A percentile compares a stretch with the other conserved stretches of the same genome.
Evolutionary conservation across 495 filamentous ascomycete species (phyloP).

Genomic region (Friedmanniomyces endolithicus): DNA sequence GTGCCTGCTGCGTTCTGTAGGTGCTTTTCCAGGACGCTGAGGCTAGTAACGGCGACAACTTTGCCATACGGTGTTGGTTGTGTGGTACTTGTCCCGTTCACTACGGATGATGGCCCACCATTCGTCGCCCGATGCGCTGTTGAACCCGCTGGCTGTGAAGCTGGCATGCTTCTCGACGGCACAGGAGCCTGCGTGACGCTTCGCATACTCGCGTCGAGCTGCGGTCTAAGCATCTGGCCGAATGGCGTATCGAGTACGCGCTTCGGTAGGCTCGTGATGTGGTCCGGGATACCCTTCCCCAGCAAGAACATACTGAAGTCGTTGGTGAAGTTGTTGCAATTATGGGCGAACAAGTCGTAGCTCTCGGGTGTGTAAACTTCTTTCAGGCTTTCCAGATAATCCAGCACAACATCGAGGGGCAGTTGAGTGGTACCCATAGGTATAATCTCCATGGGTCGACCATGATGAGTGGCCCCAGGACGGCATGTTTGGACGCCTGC

Average conservation of each 20-base stretch:
- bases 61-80: conserved; percentile 19
- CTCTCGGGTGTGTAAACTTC: conserved; percentile 74
- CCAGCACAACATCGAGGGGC: conserved; percentile 70
- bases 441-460: conserved; percentile 64
- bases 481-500: conserved; percentile 65
- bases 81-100: background rate
- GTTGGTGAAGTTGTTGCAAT: conserved; percentile 95
- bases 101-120: background rate
- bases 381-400: conserved; percentile 76
- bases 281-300: conserved; percentile 76
- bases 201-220: conserved; percentile 62
- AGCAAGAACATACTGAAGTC: conserved; percentile 83
- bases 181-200: conserved; percentile 43
- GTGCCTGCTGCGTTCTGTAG: conserved; percentile 46
- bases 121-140: background rate
- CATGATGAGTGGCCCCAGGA: conserved; percentile 76
- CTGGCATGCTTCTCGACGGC: conserved; percentile 14
- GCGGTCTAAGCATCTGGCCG: conserved; percentile 76
- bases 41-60: conserved; percentile 42
- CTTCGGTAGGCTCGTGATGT: conserved; percentile 79
- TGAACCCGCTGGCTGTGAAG: background rate
- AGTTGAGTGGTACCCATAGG: conserved; percentile 63
- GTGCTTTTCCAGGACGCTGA: conserved; percentile 47
- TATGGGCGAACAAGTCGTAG: conserved; percentile 81
- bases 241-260: conserved; percentile 82